Base-by-base conservation (phyloP, 495 filamentous ascomycete genomes). In the Tuber magnatum region DNA sequence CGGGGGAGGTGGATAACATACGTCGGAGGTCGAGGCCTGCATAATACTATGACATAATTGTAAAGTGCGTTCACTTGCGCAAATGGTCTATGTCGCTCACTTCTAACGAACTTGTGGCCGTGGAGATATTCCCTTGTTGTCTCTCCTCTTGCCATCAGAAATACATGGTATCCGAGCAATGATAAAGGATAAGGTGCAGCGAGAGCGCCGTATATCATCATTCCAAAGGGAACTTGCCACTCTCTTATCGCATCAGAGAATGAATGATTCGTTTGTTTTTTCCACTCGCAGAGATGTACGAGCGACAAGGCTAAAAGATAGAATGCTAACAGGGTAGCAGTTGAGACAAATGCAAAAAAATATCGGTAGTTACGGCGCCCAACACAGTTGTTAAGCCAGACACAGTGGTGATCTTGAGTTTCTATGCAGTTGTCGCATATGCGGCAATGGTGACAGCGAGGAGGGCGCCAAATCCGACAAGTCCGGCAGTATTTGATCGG, bases 341-440 rank as follows among this genome's bases (percentile, higher is more conserved):
- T 88, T 78, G 87, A 88, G 77, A 98, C 88, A 84, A 97, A 99
- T 32, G 91, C 88, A 81, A 97, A 97, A 84, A 99, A 99, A 81
- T 95, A 99, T 71, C 96, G 93, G 84, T 99, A 99, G 84, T 99
- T 99, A 73, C 95, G 92, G 46, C 96, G 92, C 9, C 95, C 95
- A 68, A 99, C 91, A 84, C 95, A 99, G 83, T 98, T 99, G 85
- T 99, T 99, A 71, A 99, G 89, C 96, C 96, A 99, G 35, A 98
- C 93, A 80, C 95, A 99, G 85, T 99, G 95, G 81, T 99, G 95
- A 81, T 99, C 95, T 78, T 97, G 94, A 0, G 94, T 97, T 83
- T 99, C 95, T 69, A 99, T 89, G 83, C 95, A 99, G 82, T 94
- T 97, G 84, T 99, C 94, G 82, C 95, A 99, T 43, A 97, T 86